A percentile compares a stretch with the other conserved stretches of the same genome.
These are phyloP conservation scores for Tetracladium maxilliforme DNA, from an alignment of 2,329 filamentous ascomycete genomes.

Conservation along the genomic window DNA sequence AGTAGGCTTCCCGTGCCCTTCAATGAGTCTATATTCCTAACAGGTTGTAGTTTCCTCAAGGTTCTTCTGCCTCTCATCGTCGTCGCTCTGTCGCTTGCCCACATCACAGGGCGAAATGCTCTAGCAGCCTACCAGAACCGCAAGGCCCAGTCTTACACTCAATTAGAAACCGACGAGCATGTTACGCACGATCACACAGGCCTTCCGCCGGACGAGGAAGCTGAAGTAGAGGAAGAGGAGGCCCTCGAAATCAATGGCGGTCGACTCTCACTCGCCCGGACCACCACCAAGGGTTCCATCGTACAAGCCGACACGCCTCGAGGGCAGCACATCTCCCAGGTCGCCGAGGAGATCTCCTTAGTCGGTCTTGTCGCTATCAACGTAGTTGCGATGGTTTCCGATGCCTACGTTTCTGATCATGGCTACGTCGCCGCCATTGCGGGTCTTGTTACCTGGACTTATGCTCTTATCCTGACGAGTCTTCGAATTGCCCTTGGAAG, in stretches of 20 bases:
- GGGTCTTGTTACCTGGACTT: conserved; percentile 64
- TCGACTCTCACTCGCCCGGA: conserved; percentile 41
- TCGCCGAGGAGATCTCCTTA: conserved; percentile 64
- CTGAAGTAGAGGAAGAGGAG: conserved; percentile 39
- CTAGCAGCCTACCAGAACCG: too few species aligned
- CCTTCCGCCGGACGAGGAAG: conserved; percentile 34
- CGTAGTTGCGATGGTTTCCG: conserved; percentile 43
- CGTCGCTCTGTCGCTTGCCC: conserved; percentile 54
- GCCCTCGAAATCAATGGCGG: conserved; percentile 40
- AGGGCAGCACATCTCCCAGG: conserved; percentile 54
- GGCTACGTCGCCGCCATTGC: conserved; percentile 47
- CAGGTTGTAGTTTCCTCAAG: conserved; percentile 52
- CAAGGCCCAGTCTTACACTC: too few species aligned
- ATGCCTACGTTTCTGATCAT: conserved; percentile 40
- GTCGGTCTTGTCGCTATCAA: conserved; percentile 58
- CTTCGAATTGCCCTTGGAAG: conserved; percentile 55
- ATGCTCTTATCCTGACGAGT: conserved; percentile 59
- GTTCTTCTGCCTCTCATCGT: conserved; percentile 64
- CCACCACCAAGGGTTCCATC: conserved; percentile 44
- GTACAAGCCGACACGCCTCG: conserved; percentile 64
- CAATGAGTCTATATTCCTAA: conserved; percentile 1
- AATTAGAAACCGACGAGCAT: too few species aligned
- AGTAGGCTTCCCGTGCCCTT: conserved; percentile 44
- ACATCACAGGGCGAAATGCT: too few species aligned
- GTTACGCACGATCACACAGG: too few species aligned